Percentiles rank a stretch among this genome's conserved stretches.
Evolutionary conservation across 805 yeast genomes (phyloP).

Genomic region (Metschnikowia lachancei): DNA sequence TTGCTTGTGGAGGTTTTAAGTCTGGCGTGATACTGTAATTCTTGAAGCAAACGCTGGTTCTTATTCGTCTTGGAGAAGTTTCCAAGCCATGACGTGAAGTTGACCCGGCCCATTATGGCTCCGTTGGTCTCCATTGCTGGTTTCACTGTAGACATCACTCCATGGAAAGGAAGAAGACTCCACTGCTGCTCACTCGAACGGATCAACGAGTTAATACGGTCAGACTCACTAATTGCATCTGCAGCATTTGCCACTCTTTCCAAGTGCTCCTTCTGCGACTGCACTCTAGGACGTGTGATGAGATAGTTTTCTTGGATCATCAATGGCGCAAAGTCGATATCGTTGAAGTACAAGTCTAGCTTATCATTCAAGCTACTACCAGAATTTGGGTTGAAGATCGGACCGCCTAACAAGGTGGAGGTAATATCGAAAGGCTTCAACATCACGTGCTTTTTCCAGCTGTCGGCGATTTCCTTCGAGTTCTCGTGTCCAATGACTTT

Average conservation of each 20-base stretch:
- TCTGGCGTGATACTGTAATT: constrained; percentile 82
- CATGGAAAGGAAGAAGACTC: constrained; percentile 91
- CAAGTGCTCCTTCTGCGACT: constrained; percentile 51
- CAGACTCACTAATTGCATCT: constrained; percentile 81
- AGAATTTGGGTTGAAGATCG: constrained; percentile 52
- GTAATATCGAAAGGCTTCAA: constrained; percentile 91
- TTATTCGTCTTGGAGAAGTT: constrained; percentile 84
- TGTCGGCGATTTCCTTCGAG: constrained; percentile 55
- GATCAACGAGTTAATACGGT: constrained; percentile 74
- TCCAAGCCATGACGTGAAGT: constrained; percentile 85
- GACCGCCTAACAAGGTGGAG: constrained; percentile 58
- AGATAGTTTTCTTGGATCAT: constrained; percentile 96
- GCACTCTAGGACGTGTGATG: constrained; percentile 54
- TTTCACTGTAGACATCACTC: constrained; percentile 74
- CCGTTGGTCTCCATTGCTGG: constrained; percentile 81
- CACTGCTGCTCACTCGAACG: constrained; percentile 92
- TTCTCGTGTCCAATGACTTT: constrained; percentile 61
- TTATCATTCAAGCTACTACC: constrained; percentile 70
- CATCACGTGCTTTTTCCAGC: constrained; percentile 89
- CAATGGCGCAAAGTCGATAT: constrained; percentile 88
- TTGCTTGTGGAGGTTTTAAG: constrained; percentile 75
- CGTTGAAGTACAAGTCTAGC: constrained; percentile 87
- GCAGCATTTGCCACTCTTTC: constrained; percentile 74
- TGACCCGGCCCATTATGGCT: constrained; percentile 60
- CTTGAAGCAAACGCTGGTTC: constrained; percentile 75